These are phyloP conservation scores for Knufia petricola DNA, from an alignment of 2,329 filamentous ascomycete species.

Conservation along the genomic window DNA sequence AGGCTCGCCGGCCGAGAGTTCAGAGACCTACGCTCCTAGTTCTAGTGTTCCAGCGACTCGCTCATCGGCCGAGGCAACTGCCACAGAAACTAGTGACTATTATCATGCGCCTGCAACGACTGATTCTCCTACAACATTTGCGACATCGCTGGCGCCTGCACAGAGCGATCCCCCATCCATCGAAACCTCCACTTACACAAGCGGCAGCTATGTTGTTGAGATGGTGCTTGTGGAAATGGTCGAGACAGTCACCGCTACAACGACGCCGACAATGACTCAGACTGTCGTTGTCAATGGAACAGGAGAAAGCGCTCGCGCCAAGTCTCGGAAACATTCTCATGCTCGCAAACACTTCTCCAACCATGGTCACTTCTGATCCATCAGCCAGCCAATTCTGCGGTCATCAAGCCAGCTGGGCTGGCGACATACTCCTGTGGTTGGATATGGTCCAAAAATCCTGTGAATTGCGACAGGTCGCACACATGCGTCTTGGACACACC, in stretches of 20 bases:
- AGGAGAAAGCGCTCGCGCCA: background rate
- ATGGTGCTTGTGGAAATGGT: slow-evolving; percentile 3
- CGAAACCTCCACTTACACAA: slow-evolving; percentile 9
- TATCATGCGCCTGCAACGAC: background rate
- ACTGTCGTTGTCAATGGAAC: background rate
- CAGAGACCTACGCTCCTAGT: background rate
- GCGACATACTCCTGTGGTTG: background rate
- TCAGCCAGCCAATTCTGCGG: background rate
- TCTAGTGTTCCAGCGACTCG: background rate
- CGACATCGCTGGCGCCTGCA: background rate
- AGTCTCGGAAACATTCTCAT: background rate
- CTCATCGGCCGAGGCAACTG: background rate
- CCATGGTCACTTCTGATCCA: slow-evolving; percentile 6
- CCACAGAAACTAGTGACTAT: background rate
- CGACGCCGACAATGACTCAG: background rate
- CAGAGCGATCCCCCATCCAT: background rate
- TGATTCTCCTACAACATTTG: background rate
- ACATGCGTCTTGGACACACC: slow-evolving; percentile 6
- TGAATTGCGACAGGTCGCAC: background rate
- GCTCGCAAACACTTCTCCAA: slow-evolving; percentile 1
- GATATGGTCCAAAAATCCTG: background rate
- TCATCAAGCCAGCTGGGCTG: slow-evolving; percentile 9
- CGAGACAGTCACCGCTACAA: slow-evolving; percentile 2
- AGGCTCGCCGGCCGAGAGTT: background rate
- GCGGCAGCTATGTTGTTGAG: slow-evolving; percentile 8